Evolutionary conservation across 805 yeast genomes (phyloP).

Genomic region (Tetrapisispora fleetii): DNA sequence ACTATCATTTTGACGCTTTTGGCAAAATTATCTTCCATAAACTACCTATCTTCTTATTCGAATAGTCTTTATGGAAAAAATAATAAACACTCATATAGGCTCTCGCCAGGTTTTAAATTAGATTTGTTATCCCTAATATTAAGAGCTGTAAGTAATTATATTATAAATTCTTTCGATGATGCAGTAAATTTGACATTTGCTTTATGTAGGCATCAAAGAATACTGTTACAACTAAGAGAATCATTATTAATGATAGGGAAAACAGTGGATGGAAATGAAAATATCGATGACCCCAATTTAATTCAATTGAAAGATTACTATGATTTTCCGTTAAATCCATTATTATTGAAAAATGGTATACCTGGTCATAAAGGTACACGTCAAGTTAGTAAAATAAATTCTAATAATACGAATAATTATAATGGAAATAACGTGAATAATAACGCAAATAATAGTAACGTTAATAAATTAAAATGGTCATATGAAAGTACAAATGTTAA

Average conservation of each 20-base stretch:
- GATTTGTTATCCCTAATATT: constrained; percentile 52
- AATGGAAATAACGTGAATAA: neutral
- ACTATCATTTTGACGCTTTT: constrained; percentile 35
- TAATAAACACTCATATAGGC: constrained; percentile 4
- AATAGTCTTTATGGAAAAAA: neutral
- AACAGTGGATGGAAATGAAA: constrained; percentile 6
- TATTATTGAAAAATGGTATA: neutral
- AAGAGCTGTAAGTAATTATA: constrained; percentile 44
- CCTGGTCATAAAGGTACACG: neutral
- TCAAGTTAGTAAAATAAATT: neutral
- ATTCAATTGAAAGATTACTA: constrained; percentile 3
- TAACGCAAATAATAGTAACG: neutral
- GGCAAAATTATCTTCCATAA: constrained; percentile 22
- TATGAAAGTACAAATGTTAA: constrained; percentile 2
- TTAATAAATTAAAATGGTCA: neutral
- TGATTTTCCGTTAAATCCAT: constrained; percentile 3
- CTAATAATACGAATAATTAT: constrained; percentile 1
- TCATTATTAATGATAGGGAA: constrained; percentile 16
- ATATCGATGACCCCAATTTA: neutral
- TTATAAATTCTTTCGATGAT: constrained; percentile 41
- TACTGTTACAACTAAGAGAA: constrained; percentile 23
- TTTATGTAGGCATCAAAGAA: constrained; percentile 31
- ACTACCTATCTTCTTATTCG: constrained; percentile 19
- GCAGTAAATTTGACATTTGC: constrained; percentile 46
- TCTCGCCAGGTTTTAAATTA: constrained; percentile 33